These are phyloP conservation scores for Cercospora sp. DNA, from an alignment of 2,329 filamentous ascomycete genomes.

Conservation along the genomic window DNA sequence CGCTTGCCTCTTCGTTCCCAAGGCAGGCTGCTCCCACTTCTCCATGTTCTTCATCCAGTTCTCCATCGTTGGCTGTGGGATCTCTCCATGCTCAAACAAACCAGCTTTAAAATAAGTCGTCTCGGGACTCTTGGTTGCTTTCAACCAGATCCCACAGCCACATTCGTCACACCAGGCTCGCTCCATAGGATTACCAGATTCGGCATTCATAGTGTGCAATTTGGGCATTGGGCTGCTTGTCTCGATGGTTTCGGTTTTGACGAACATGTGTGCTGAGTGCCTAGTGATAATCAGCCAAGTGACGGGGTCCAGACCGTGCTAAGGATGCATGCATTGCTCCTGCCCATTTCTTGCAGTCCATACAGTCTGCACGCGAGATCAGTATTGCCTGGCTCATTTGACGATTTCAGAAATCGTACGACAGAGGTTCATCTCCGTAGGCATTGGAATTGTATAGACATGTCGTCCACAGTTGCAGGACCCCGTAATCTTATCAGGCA, in stretches of 20 bases:
- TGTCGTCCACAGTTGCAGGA: background rate
- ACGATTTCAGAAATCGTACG: background rate
- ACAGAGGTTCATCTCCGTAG: slow-evolving; percentile 2
- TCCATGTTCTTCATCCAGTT: slow-evolving; percentile 24
- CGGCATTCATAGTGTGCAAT: slow-evolving; percentile 10
- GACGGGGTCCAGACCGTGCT: background rate
- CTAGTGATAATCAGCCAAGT: background rate
- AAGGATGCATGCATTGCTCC: background rate
- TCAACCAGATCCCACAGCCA: slow-evolving; percentile 18
- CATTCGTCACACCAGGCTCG: slow-evolving; percentile 15
- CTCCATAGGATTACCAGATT: slow-evolving; percentile 16
- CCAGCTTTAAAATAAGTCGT: slow-evolving; percentile 18
- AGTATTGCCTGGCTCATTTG: background rate
- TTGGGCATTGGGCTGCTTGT: background rate
- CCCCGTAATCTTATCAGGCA: background rate
- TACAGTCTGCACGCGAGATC: background rate
- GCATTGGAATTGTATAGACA: background rate
- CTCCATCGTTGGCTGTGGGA: slow-evolving; percentile 19
- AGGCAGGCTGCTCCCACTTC: slow-evolving; percentile 14
- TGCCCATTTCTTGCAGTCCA: background rate
- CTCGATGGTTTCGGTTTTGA: slow-evolving; percentile 8
- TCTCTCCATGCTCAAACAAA: slow-evolving; percentile 8
- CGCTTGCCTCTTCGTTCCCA: slow-evolving; percentile 16
- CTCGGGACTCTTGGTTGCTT: background rate
- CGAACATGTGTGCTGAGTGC: slow-evolving; percentile 19